Conservation (phyloP, 768 basidiomycete species). For the Calvatia gigantea region DNA sequence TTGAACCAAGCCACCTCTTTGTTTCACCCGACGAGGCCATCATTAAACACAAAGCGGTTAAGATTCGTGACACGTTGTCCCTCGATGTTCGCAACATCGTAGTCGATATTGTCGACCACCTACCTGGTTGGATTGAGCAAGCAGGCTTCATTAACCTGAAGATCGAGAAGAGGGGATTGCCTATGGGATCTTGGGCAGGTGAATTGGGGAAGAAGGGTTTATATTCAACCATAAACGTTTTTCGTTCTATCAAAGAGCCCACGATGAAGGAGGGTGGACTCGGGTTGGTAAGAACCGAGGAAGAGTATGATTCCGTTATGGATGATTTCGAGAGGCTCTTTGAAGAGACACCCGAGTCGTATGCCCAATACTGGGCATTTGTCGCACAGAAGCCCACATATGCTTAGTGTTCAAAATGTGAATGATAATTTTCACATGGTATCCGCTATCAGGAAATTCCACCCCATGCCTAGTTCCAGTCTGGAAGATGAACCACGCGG, state of each 20-base stretch:
- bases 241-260: neutral
- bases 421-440: too few relatives aligned
- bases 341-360: neutral
- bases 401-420: too few relatives aligned
- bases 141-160: conserved; percentile 10
- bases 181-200: neutral
- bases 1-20: neutral
- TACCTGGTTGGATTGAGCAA: neutral
- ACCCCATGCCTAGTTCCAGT: too few relatives aligned
- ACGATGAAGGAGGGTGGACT: neutral
- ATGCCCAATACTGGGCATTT: neutral
- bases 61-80: neutral
- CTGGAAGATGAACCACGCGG: too few relatives aligned
- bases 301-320: neutral
- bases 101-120: neutral
- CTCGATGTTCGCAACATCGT: neutral
- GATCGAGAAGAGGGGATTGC: neutral
- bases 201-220: neutral
- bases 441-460: too few relatives aligned
- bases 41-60: neutral
- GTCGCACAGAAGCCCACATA: neutral
- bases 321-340: neutral
- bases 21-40: neutral
- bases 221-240: neutral
- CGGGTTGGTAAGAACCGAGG: neutral